phyloP scores from a whole-genome alignment of 306 rosid genomes.

The Hippophae tibetana region DNA sequence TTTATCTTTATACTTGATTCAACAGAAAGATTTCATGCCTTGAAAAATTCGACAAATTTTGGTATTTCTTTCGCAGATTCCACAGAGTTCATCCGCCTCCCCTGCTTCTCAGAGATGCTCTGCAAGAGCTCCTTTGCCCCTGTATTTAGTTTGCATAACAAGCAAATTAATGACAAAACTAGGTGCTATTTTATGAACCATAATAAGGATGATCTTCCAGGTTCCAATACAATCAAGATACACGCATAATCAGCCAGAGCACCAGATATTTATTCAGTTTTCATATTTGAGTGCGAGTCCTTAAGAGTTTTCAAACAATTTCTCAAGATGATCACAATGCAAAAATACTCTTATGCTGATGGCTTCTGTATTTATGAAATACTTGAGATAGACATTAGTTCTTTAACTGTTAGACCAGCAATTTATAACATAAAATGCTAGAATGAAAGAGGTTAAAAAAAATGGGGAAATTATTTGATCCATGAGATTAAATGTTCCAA shows the following conservation, averaged over 20 bases:
- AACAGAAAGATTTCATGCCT: constrained; percentile 42
- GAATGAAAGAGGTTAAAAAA: background rate
- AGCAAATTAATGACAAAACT: too few relatives aligned
- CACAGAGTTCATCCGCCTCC: constrained; percentile 62
- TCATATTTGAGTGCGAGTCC: too few relatives aligned
- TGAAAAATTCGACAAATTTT: constrained; percentile 55
- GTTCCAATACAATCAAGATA: too few relatives aligned
- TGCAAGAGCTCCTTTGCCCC: constrained; percentile 88
- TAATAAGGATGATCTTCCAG: too few relatives aligned
- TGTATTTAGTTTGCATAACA: constrained; percentile 23
- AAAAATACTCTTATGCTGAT: background rate
- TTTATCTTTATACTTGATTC: background rate
- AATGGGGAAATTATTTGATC: background rate
- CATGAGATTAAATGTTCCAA: too few relatives aligned
- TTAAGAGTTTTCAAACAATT: background rate
- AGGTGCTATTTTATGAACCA: too few relatives aligned
- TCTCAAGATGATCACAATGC: background rate
- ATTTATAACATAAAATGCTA: background rate
- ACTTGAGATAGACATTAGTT: background rate
- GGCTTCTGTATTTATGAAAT: background rate
- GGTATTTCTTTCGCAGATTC: constrained; percentile 82
- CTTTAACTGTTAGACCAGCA: background rate
- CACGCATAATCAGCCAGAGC: too few relatives aligned
- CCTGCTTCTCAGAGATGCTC: constrained; percentile 85
- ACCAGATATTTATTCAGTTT: too few relatives aligned